Evolutionary conservation across 129 eudicot species (phyloP).

Genomic region (Arctium lappa): DNA sequence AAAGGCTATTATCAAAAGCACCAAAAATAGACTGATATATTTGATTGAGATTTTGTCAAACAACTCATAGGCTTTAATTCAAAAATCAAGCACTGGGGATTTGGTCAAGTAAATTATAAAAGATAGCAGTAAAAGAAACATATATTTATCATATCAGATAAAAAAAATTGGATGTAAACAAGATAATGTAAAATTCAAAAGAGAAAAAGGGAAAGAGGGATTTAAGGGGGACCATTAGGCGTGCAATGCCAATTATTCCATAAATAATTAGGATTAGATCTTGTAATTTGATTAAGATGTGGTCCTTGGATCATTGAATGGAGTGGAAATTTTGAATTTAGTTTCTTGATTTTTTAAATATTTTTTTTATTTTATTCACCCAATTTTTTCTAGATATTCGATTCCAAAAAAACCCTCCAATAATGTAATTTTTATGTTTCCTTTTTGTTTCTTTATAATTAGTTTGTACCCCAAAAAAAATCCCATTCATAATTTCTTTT

Average conservation of each 20-base stretch:
- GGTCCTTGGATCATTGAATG: conserved; percentile 39
- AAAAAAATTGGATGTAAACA: background rate
- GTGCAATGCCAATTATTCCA: conserved; percentile 33
- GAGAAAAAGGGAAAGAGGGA: background rate
- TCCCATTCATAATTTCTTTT: background rate
- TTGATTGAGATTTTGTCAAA: background rate
- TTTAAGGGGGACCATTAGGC: conserved; percentile 47
- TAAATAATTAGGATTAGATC: conserved; percentile 27
- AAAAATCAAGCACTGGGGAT: background rate
- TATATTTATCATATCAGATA: background rate
- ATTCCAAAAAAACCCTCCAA: conserved; percentile 28
- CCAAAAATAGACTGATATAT: background rate
- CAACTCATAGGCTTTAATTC: background rate
- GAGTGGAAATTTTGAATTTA: conserved; percentile 32
- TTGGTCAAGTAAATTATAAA: background rate
- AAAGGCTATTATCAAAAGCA: background rate
- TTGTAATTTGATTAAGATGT: conserved; percentile 28
- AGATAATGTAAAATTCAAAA: conserved; percentile 5
- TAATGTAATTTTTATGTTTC: conserved; percentile 17
- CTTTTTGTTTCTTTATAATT: background rate
- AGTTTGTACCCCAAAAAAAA: background rate
- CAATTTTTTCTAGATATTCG: conserved; percentile 34
- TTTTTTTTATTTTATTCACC: conserved; percentile 4
- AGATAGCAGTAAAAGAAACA: background rate
- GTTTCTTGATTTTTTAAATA: conserved; percentile 24